Evolutionary conservation across 345 rosid genomes (phyloP).

Genomic region (Pistacia atlantica): DNA sequence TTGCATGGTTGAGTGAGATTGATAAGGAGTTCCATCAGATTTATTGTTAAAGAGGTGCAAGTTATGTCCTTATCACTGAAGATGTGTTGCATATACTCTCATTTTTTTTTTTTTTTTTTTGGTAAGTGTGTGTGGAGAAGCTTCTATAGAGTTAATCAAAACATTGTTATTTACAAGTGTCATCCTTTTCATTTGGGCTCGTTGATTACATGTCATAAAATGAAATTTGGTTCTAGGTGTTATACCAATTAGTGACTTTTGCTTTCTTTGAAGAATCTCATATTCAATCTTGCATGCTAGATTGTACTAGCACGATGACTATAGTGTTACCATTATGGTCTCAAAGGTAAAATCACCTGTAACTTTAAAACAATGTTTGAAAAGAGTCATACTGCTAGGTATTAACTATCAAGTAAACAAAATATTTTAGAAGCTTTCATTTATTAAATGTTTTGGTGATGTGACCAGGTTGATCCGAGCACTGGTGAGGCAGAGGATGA

Average conservation of each 20-base stretch:
- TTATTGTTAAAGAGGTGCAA: constrained; percentile 88
- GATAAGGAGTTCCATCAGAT: constrained; percentile 38
- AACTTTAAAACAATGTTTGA: not conserved
- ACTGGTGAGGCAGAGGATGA: constrained; percentile 95
- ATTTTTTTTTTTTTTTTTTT: not conserved
- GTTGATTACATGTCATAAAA: not conserved
- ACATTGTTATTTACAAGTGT: not conserved
- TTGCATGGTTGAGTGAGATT: no score
- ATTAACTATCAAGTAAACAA: not conserved
- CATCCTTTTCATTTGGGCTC: not conserved
- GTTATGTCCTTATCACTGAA: constrained; percentile 1
- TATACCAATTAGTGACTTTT: not conserved
- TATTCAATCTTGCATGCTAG: not conserved
- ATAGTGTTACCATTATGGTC: not conserved
- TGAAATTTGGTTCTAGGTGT: not conserved
- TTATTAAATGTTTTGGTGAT: constrained; percentile 8
- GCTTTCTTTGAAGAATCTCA: not conserved
- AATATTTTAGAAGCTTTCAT: not conserved
- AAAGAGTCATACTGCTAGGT: not conserved
- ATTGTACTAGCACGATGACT: not conserved
- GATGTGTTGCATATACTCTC: not conserved
- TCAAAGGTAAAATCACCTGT: not conserved
- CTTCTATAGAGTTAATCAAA: not conserved
- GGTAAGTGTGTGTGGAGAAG: not conserved
- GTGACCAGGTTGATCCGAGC: constrained; percentile 76